Evolutionary conservation across 2,329 filamentous ascomycete species (phyloP).

Genomic region (Exophiala bonariae): DNA sequence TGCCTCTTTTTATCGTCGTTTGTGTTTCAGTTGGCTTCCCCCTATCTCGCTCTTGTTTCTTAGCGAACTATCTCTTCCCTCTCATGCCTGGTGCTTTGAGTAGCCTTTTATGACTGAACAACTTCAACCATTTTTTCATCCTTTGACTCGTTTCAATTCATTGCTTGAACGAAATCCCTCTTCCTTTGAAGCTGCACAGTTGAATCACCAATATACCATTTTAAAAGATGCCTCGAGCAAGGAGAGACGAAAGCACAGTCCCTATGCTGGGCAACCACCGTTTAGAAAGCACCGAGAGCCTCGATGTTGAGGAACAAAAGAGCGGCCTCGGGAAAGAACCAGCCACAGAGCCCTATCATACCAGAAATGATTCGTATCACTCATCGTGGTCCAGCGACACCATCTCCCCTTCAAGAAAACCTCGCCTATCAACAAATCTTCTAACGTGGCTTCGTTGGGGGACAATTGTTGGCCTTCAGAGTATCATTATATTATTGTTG

Average conservation of each 20-base stretch:
- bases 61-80: too few species aligned
- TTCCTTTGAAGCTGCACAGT: too few species aligned
- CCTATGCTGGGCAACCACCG: constrained; percentile 5
- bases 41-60: too few species aligned
- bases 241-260: constrained; percentile 4
- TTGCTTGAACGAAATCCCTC: too few species aligned
- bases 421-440: constrained; percentile 2
- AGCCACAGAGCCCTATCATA: neutral
- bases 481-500: constrained; percentile 30
- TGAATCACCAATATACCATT: too few species aligned
- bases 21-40: too few species aligned
- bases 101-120: too few species aligned
- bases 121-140: too few species aligned
- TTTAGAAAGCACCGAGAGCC: constrained; percentile 1
- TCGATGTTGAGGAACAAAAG: constrained; percentile 2
- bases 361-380: neutral
- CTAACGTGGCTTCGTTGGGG: constrained; percentile 33
- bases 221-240: neutral
- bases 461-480: constrained; percentile 29
- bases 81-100: too few species aligned
- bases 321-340: neutral
- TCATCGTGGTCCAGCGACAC: constrained; percentile 3
- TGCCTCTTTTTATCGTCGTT: too few species aligned
- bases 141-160: too few species aligned
- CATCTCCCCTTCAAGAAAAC: neutral